Conservation (phyloP, 305 asterid genomes). For the Ilex paraguariensis region DNA sequence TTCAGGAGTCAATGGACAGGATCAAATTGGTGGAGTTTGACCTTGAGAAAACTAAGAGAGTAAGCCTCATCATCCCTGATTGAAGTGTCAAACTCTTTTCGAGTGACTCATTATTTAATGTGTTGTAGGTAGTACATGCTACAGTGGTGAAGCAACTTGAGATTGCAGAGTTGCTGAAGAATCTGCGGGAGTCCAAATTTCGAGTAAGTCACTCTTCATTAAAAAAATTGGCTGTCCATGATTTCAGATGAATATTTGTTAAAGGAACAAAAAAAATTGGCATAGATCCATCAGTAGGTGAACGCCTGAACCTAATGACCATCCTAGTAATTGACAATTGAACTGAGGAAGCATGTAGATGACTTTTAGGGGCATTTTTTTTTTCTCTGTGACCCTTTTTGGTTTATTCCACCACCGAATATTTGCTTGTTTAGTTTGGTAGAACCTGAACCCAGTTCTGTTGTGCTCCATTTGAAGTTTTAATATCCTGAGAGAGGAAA, state of each 20-base stretch:
- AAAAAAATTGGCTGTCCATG: background rate
- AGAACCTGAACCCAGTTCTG: background rate
- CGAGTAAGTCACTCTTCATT: constrained; percentile 37
- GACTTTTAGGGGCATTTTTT: too few relatives aligned
- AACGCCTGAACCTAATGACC: too few relatives aligned
- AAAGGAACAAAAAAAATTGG: too few relatives aligned
- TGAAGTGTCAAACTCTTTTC: background rate
- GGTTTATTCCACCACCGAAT: background rate
- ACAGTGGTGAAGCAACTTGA: constrained; percentile 75
- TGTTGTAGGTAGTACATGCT: constrained; percentile 55
- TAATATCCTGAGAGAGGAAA: background rate
- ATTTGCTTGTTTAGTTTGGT: background rate
- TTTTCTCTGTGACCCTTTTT: too few relatives aligned
- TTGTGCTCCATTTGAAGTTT: background rate
- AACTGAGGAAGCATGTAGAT: too few relatives aligned
- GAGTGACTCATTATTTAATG: constrained; percentile 6
- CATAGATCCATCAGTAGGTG: too few relatives aligned
- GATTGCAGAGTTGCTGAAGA: constrained; percentile 67
- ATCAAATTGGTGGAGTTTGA: constrained; percentile 78
- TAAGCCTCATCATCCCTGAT: constrained; percentile 22
- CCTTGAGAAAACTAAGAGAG: constrained; percentile 90
- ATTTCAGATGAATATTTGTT: too few relatives aligned
- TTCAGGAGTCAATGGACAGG: constrained; percentile 80
- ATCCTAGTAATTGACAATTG: too few relatives aligned
- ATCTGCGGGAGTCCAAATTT: constrained; percentile 43